Evolutionary conservation across 108 stramenopile genomes (phyloP), one percentile per base, ranked within the genome.

Genomic region (Skeletonema costatum): DNA sequence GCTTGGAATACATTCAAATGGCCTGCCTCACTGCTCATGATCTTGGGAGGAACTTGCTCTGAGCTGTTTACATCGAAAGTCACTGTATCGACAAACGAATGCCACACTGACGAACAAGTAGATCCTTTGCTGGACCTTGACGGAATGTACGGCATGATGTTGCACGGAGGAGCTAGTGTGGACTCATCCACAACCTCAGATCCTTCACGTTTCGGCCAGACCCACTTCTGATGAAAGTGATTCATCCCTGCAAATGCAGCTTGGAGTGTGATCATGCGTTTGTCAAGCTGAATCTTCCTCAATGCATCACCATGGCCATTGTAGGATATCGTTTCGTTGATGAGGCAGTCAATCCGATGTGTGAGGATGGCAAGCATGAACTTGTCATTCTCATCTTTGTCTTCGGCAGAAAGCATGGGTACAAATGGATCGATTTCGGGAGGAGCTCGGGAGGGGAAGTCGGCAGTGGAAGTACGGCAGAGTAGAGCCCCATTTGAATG

Each of bases 401-500:
- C 68, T 41, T 81, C 73, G 19, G 69, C 79, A 11, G 80, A 73
- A n/a, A 81, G 56, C 80, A 81, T 81, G 35, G 51, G 68, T 17
- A 81, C 80, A 41, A 81, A 81, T 0, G 80, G 80, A 5, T 74
- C 69, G 51, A 81, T 66, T 1, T 9, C 68, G 59, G 80, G 80
- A 31, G 16, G 73, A n/a, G 29, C 19, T 56, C 63, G 50, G 46
- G 67, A 64, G 12, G 73, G 63, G 41, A 81, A 81, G 64, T 81
- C 80, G 7, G 46, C 73, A 25, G 62, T 50, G 48, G 73, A 73
- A 25, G 80, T 81, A 12, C 80, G 73, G 12, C 59, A 48, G 56
- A 81, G 70, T 21, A 81, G 56, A 17, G 73, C 73, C 2, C 80
- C 80, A 59, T 81, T 81, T 9, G 80, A 61, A 68, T 81, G 69